Percentiles rank a stretch among this genome's conserved stretches.
Conservation (phyloP, 164 flowering plant species). For the Chimonanthus praecox region DNA sequence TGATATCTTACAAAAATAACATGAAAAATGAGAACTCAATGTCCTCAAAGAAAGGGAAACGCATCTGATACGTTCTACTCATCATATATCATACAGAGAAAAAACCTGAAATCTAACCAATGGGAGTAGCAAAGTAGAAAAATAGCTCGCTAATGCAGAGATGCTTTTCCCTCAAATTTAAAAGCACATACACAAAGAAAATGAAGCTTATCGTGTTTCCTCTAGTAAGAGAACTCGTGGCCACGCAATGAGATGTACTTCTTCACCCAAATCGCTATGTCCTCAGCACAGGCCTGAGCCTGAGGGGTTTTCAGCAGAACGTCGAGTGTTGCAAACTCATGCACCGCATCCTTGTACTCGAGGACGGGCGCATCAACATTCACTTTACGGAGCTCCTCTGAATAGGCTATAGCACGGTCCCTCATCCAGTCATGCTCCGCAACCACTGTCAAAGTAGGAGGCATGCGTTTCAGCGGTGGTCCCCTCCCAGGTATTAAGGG, state of each 20-base stretch:
- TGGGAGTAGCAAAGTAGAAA: background rate
- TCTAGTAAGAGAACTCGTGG: constrained; percentile 50
- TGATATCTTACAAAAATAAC: background rate
- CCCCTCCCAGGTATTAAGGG: constrained; percentile 40
- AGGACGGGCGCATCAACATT: constrained; percentile 57
- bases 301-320: constrained; percentile 48
- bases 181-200: constrained; percentile 3
- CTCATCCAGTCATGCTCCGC: constrained; percentile 68
- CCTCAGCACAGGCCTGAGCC: constrained; percentile 57
- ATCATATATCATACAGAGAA: constrained; percentile 3
- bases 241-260: constrained; percentile 50
- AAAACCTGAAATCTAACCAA: background rate
- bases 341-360: constrained; percentile 54
- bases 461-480: constrained; percentile 42
- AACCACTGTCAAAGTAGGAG: constrained; percentile 51
- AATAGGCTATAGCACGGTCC: constrained; percentile 55
- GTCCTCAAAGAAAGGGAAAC: constrained; percentile 1
- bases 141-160: background rate
- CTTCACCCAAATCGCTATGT: constrained; percentile 58
- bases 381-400: constrained; percentile 50
- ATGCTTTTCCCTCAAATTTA: background rate
- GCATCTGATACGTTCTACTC: constrained; percentile 6
- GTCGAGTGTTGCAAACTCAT: constrained; percentile 56
- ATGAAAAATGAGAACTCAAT: background rate
- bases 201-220: background rate